These are phyloP conservation scores for Oryza meyeriana DNA, from an alignment of 176 grass and related monocot species.

Conservation along the genomic window DNA sequence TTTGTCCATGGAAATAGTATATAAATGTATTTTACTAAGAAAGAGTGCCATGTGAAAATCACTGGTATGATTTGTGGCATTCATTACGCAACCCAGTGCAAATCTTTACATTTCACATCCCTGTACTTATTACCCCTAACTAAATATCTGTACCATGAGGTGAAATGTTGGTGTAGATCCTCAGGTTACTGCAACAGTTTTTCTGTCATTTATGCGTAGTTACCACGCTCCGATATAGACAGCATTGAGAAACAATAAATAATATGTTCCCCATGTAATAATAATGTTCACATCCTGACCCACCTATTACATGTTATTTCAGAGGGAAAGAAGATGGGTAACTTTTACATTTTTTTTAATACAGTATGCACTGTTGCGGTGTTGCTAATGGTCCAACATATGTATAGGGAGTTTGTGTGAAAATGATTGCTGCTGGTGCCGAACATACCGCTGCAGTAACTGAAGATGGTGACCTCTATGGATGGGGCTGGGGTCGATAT, in stretches of 20 bases:
- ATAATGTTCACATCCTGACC: constrained; percentile 15
- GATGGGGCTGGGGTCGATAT: constrained; percentile 99
- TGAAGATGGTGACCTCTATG: constrained; percentile 94
- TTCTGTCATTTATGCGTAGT: constrained; percentile 3
- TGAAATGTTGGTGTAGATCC: not conserved
- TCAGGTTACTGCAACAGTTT: not conserved
- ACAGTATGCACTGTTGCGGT: not conserved
- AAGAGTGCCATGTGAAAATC: not conserved
- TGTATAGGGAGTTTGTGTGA: constrained; percentile 75
- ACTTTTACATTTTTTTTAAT: not conserved
- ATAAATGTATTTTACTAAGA: not conserved
- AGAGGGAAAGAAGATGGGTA: not conserved
- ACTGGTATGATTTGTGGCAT: not conserved
- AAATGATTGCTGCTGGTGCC: constrained; percentile 97
- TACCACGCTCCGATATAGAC: not conserved
- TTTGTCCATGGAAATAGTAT: not conserved
- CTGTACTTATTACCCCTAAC: not conserved
- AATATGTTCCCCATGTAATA: not conserved
- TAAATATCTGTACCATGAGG: not conserved
- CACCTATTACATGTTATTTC: constrained; percentile 9
- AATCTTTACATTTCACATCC: not conserved
- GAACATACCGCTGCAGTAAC: constrained; percentile 97
- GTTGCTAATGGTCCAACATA: constrained; percentile 31
- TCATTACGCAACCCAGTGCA: not conserved
- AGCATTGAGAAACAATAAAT: not conserved